Evolutionary conservation across 768 basidiomycete genomes (phyloP), one percentile per base, ranked within the genome.

Genomic region (Agrocybe chaxingu): DNA sequence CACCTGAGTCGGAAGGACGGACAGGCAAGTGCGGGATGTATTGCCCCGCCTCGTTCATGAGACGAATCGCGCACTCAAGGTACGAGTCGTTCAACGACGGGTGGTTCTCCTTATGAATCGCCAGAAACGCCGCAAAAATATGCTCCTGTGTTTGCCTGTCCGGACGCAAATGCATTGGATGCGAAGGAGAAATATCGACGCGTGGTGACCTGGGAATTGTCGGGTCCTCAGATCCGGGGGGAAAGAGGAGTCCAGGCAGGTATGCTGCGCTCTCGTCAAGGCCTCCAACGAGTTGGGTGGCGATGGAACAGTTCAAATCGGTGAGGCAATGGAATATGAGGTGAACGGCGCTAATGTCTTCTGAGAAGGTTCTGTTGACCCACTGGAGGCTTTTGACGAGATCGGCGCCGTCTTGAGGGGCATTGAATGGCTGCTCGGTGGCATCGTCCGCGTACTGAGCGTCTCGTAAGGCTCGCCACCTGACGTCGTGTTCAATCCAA

Each of bases 341-440:
- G 35, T 55, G 52, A n/a, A 57, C 56, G 5, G 46, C 31, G 24
- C 53, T 52, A 6, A 57, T 38, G 34, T 53, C 45, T 41, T 53
- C 52, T 10, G 51, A 44, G 34, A 53, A 57, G 8, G 31, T 48
- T 31, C 53, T 36, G n/a, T 52, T 48, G 3, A 56, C 42, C 55
- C 55, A 56, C 42, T 38, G 52, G 13, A 56, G 32, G 32, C 50
- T 47, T 24, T 52, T 46, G 3, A 56, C 19, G 34, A 56, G 48
- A 40, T 56, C 55, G 30, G 42, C 47, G 7, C 44, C 51, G 30
- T 52, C 51, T 16, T 50, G 51, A 12, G 47, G 44, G 24, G 24
- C 24, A 42, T 49, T 6, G 41, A 44, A 18, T 1, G 51, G 51
- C 32, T 45, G 35, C 40, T 33, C 48, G 42, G 45, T 46, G n/a